Percentiles rank a stretch among this genome's conserved stretches.
phyloP scores from a whole-genome alignment of 345 rosid species.

The Microthlaspi erraticum region DNA sequence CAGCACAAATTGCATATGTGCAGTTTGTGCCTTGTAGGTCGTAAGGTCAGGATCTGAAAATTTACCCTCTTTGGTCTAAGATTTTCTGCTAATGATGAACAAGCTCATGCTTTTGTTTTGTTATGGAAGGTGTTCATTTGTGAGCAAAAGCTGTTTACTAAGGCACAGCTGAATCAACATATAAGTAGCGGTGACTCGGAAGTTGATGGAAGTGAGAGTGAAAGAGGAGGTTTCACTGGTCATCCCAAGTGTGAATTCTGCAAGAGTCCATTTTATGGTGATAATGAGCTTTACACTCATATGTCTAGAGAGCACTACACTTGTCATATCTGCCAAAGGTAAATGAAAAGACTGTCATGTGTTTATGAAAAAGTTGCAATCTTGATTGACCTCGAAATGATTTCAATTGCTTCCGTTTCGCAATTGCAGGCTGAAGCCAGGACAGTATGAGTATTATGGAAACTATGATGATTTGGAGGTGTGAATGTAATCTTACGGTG shows the following conservation, averaged over 20 bases:
- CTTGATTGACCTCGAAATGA: slow-evolving; percentile 13
- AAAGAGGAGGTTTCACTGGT: slow-evolving; percentile 91
- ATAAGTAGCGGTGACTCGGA: slow-evolving; percentile 80
- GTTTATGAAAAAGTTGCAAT: neutral
- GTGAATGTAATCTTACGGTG: slow-evolving; percentile 12
- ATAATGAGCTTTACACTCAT: slow-evolving; percentile 80
- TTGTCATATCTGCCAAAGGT: slow-evolving; percentile 95
- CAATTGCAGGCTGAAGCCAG: slow-evolving; percentile 77
- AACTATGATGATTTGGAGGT: slow-evolving; percentile 89
- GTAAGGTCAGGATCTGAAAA: slow-evolving; percentile 59
- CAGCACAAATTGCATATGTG: slow-evolving; percentile 79
- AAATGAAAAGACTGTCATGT: slow-evolving; percentile 8
- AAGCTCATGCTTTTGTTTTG: slow-evolving; percentile 19
- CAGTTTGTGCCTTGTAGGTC: slow-evolving; percentile 84
- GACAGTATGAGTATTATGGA: slow-evolving; percentile 79
- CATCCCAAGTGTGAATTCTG: slow-evolving; percentile 94
- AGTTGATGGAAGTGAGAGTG: slow-evolving; percentile 92
- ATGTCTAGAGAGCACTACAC: slow-evolving; percentile 90
- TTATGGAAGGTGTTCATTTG: slow-evolving; percentile 72
- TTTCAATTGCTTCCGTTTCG: slow-evolving; percentile 4
- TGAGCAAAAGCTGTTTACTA: slow-evolving; percentile 82
- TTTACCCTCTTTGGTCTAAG: neutral
- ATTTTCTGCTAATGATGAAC: neutral
- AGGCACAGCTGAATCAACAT: slow-evolving; percentile 78
- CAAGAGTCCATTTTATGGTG: slow-evolving; percentile 78